Conservation (phyloP, 768 basidiomycete species). For the Imleria badia region DNA sequence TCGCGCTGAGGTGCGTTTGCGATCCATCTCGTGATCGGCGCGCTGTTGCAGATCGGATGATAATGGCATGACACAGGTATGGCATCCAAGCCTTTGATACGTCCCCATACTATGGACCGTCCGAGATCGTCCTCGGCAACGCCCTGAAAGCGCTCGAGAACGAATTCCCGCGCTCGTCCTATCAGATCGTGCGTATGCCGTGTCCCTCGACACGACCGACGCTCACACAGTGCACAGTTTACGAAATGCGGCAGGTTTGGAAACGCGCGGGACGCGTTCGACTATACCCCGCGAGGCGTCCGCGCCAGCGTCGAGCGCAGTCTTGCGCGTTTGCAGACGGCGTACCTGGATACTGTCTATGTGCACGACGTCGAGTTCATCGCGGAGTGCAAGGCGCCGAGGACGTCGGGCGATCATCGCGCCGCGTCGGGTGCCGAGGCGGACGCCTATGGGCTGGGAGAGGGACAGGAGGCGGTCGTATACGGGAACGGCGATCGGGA, state of each 20-base stretch:
- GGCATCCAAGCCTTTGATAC: constrained; percentile 84
- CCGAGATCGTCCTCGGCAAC: constrained; percentile 74
- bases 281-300: constrained; percentile 69
- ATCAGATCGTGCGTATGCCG: constrained; percentile 55
- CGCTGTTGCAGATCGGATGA: not conserved
- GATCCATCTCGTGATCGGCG: not conserved
- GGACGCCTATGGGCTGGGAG: constrained; percentile 61
- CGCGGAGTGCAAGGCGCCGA: constrained; percentile 49
- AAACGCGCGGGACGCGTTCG: constrained; percentile 48
- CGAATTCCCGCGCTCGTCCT: constrained; percentile 78
- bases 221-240: constrained; percentile 45
- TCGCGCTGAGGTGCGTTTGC: constrained; percentile 65
- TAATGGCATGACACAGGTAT: constrained; percentile 48
- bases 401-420: constrained; percentile 53
- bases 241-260: constrained; percentile 88
- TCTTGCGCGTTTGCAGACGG: constrained; percentile 66
- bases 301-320: constrained; percentile 66
- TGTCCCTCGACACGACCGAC: not conserved
- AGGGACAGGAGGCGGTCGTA: constrained; percentile 55
- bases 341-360: constrained; percentile 78
- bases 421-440: constrained; percentile 53
- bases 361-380: constrained; percentile 87
- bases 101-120: constrained; percentile 75
- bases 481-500: constrained; percentile 70
- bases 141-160: constrained; percentile 54